A percentile compares a stretch with the other conserved stretches of the same genome.
phyloP scores from a whole-genome alignment of 345 rosid genomes.

The Sonneratia alba region DNA sequence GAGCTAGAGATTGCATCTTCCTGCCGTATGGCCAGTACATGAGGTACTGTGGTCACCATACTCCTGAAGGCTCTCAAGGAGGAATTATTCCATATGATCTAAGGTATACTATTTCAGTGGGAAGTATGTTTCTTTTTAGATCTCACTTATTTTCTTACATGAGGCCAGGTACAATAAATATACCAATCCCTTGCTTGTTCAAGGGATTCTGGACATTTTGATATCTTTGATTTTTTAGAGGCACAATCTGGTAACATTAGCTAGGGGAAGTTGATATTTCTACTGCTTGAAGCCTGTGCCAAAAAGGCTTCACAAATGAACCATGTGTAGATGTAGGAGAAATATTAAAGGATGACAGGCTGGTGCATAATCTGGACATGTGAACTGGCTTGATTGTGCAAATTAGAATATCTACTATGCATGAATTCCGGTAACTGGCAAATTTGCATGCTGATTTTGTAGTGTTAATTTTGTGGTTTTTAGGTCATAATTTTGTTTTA shows the following conservation, averaged over 20 bases:
- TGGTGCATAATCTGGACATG: too few species aligned
- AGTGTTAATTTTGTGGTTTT: neutral
- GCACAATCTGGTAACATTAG: neutral
- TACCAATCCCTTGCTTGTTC: neutral
- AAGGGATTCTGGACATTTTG: neutral
- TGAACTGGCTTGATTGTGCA: neutral
- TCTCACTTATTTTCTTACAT: neutral
- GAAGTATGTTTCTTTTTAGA: neutral
- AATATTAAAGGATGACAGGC: neutral
- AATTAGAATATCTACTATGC: neutral
- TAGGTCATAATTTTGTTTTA: neutral
- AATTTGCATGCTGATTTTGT: neutral
- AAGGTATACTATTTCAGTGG: neutral
- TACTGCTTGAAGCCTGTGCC: too few species aligned
- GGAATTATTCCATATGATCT: neutral
- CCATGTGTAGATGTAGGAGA: neutral
- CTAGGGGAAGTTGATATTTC: neutral
- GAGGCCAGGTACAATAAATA: neutral
- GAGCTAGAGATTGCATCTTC: constrained; percentile 1
- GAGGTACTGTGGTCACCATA: neutral
- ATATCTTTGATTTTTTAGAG: too few species aligned
- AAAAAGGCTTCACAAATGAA: neutral
- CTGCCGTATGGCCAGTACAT: neutral
- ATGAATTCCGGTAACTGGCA: neutral
- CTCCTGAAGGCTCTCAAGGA: neutral